Conservation (phyloP, 768 basidiomycete genomes). For the Tricholoma saponaceum region DNA sequence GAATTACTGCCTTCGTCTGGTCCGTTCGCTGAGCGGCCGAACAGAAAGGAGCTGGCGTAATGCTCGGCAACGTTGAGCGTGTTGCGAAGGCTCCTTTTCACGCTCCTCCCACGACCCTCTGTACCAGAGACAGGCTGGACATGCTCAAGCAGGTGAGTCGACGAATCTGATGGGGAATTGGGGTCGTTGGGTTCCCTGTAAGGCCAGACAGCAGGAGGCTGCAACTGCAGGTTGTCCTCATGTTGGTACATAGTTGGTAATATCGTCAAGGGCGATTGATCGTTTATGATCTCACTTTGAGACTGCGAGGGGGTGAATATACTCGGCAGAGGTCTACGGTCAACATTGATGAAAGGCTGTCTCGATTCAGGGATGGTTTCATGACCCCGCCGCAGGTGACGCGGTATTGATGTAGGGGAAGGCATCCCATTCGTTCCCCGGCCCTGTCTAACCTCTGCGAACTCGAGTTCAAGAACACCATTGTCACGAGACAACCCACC, state of each 20-base stretch:
- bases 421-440: slow-evolving; percentile 39
- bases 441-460: slow-evolving; percentile 75
- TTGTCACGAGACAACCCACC: slow-evolving; percentile 37
- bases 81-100: slow-evolving; percentile 61
- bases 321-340: background rate
- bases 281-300: background rate
- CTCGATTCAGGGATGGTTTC: slow-evolving; percentile 8
- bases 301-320: background rate
- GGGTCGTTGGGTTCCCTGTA: slow-evolving; percentile 38
- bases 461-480: slow-evolving; percentile 68
- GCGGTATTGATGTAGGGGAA: slow-evolving; percentile 8
- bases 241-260: background rate
- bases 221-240: background rate
- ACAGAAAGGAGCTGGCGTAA: slow-evolving; percentile 60
- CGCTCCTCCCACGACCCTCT: slow-evolving; percentile 53
- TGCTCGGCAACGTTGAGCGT: slow-evolving; percentile 70
- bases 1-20: slow-evolving; percentile 12
- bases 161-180: slow-evolving; percentile 22
- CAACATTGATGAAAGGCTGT: slow-evolving; percentile 4
- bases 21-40: slow-evolving; percentile 44
- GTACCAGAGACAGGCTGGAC: slow-evolving; percentile 26
- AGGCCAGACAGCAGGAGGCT: slow-evolving; percentile 31
- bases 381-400: slow-evolving; percentile 1
- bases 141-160: slow-evolving; percentile 37
- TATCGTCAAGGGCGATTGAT: background rate